Conservation (phyloP, 2,329 filamentous ascomycete species). For the Myriangium duriaei region DNA sequence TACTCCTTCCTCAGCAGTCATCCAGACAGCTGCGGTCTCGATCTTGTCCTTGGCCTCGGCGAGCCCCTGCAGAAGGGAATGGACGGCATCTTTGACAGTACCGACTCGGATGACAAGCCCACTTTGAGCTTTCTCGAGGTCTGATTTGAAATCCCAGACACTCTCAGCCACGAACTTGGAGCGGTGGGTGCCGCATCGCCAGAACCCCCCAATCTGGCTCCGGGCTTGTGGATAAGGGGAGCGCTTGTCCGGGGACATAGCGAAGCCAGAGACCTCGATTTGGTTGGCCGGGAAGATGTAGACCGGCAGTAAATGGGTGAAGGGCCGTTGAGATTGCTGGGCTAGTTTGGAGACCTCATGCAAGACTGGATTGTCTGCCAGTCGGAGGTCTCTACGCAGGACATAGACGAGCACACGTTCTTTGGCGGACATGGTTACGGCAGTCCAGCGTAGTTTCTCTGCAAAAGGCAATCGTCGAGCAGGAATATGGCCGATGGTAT, state of each 20-base stretch:
- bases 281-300: slow-evolving; percentile 59
- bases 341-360: slow-evolving; percentile 40
- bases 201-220: slow-evolving; percentile 53
- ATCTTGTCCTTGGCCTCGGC: slow-evolving; percentile 18
- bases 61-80: slow-evolving; percentile 41
- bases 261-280: slow-evolving; percentile 61
- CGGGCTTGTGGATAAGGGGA: slow-evolving; percentile 59
- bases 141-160: slow-evolving; percentile 58
- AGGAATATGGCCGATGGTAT: too few relatives aligned
- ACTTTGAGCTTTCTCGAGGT: slow-evolving; percentile 46
- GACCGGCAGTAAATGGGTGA: slow-evolving; percentile 58
- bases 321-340: slow-evolving; percentile 32
- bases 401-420: slow-evolving; percentile 53
- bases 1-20: slow-evolving; percentile 55
- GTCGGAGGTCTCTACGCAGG: slow-evolving; percentile 58
- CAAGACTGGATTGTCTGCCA: slow-evolving; percentile 63
- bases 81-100: slow-evolving; percentile 44
- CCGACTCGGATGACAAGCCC: slow-evolving; percentile 55
- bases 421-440: slow-evolving; percentile 8
- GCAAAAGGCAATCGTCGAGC: neutral
- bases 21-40: slow-evolving; percentile 56
- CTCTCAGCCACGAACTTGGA: slow-evolving; percentile 60
- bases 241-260: slow-evolving; percentile 33
- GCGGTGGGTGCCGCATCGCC: slow-evolving; percentile 61
- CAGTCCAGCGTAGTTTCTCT: neutral